A percentile compares a stretch with the other conserved stretches of the same genome.
phyloP scores from a whole-genome alignment of 1,139 yeast genomes.

The Candida sanyaensis region DNA sequence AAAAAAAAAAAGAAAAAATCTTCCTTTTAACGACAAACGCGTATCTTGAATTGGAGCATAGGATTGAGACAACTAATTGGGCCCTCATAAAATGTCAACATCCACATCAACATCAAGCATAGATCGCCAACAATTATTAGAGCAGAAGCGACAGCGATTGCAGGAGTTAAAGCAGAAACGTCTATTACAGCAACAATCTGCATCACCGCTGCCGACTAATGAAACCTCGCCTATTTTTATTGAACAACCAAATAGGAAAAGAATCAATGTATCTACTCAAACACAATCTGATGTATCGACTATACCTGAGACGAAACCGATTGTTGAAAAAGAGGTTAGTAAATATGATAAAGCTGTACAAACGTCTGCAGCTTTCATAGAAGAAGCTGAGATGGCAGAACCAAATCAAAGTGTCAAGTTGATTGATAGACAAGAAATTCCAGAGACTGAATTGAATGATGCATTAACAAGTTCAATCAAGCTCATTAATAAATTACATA shows the following conservation, averaged over 20 bases:
- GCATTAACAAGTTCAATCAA: constrained; percentile 14
- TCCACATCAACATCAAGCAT: constrained; percentile 15
- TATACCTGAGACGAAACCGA: not conserved
- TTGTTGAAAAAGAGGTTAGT: constrained; percentile 18
- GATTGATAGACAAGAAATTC: constrained; percentile 6
- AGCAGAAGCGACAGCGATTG: constrained; percentile 44
- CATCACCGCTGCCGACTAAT: constrained; percentile 8
- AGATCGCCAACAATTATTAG: constrained; percentile 43
- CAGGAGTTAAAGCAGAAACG: constrained; percentile 41
- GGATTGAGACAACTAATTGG: not conserved
- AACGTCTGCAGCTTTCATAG: constrained; percentile 6
- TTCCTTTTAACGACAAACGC: not conserved
- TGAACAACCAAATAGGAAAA: constrained; percentile 1
- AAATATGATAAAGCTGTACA: constrained; percentile 37
- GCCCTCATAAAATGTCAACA: not conserved
- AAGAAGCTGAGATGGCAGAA: constrained; percentile 8
- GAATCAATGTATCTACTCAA: constrained; percentile 15
- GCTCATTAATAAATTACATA: constrained; percentile 11
- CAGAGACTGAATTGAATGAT: constrained; percentile 9
- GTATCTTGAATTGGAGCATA: too few relatives aligned
- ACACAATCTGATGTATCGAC: constrained; percentile 4
- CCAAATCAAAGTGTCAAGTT: not conserved
- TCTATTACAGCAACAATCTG: not conserved
- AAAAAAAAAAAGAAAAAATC: constrained; percentile 5
- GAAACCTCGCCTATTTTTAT: constrained; percentile 4